Base-by-base conservation (phyloP, 768 basidiomycete genomes). In the Boletus reticuloceps region DNA sequence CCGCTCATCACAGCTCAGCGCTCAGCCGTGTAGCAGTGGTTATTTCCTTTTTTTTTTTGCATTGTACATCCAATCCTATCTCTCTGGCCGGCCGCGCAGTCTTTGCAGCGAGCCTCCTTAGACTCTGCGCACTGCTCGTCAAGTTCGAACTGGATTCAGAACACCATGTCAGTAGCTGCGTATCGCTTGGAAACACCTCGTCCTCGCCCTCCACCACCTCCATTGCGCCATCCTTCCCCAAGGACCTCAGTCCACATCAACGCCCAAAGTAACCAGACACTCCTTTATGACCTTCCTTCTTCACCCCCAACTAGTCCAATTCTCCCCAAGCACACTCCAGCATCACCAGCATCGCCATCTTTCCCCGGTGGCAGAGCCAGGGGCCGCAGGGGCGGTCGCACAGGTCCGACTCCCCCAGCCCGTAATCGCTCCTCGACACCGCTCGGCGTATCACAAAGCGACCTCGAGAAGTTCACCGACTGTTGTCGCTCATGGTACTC, bases 381-480 rank as follows among this genome's bases (percentile, higher is more conserved):
- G 51, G 74, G 77, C 47, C 74, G 76, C 13, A 74, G 79, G 58
- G 78, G 72, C 58, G 80, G 79, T 14, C 76, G 79, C 45, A 79
- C 82, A 32, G 71, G 69, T 0, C 69, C 70, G 10, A 81, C 83
- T 9, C 84, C 84, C 6, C 77, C 76, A 31, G 72, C 70, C 50
- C 80, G 85, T 39, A 83, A 84, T 62, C 81, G 88, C 58, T 88
- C 88, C 19, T 72, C 79, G 5, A 90, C 89, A 31, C 89, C 90
- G 1, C 76, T 82, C n/a, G 84, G 81, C 11, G 82, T 83, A 25
- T 74, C 79, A 20, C 76, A 80, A 47, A 84, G 75, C 58, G 91
- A 93, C 63, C 75, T 93, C 25, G 91, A 93, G 67, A 77, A 79
- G 50, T 94, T 93, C 64, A 87, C 88, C 17, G 85, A 85, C 54